Conservation (phyloP, 208 protist genomes). For the Acanthamoeba comandoni region DNA sequence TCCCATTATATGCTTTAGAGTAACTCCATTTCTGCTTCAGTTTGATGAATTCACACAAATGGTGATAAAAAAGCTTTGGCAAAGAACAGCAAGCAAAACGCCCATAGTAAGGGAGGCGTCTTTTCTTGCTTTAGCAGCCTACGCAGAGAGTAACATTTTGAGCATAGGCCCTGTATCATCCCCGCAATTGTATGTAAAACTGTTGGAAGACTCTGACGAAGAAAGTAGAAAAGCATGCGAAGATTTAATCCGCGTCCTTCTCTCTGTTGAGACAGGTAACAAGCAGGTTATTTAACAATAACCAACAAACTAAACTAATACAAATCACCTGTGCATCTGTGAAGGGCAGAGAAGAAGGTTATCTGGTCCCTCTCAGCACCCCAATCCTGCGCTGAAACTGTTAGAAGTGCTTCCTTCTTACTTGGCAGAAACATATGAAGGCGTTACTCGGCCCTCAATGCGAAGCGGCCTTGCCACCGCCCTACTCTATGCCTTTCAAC, state of each 20-base stretch:
- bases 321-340: too few species aligned
- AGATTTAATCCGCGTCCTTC: constrained; percentile 49
- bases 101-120: constrained; percentile 48
- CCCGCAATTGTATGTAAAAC: neutral
- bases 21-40: neutral
- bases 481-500: constrained; percentile 60
- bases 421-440: constrained; percentile 43
- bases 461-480: constrained; percentile 53
- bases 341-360: constrained; percentile 12
- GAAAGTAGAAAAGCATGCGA: constrained; percentile 14
- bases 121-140: constrained; percentile 14
- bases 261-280: constrained; percentile 22
- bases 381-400: constrained; percentile 57
- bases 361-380: constrained; percentile 47
- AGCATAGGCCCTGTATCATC: constrained; percentile 17
- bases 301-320: too few species aligned
- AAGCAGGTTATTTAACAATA: too few species aligned
- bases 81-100: constrained; percentile 10
- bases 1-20: neutral
- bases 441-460: constrained; percentile 42
- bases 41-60: constrained; percentile 68
- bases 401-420: constrained; percentile 26
- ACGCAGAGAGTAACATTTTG: constrained; percentile 46
- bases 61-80: constrained; percentile 29
- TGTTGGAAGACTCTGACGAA: constrained; percentile 26